Conservation (phyloP, 352 stramenopile genomes). For the Pythium catenulatum region DNA sequence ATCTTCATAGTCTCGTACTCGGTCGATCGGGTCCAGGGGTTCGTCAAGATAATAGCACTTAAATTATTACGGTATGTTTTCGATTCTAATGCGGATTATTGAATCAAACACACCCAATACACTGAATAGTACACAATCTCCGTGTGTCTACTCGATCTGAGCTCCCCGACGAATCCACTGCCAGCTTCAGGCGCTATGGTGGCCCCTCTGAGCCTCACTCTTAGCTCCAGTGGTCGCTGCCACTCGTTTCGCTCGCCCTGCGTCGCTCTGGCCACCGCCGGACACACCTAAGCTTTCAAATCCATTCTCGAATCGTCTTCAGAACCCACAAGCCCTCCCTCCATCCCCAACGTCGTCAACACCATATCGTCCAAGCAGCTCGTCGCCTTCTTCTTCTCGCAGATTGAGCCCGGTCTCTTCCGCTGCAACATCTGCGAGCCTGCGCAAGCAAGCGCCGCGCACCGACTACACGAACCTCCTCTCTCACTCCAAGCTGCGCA, state of each 20-base stretch:
- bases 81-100: neutral
- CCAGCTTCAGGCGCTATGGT: neutral
- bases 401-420: neutral
- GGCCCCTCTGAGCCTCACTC: neutral
- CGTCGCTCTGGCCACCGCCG: neutral
- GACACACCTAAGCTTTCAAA: neutral
- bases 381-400: neutral
- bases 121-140: constrained; percentile 2
- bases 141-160: neutral
- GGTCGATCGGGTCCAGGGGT: too few relatives aligned
- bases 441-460: neutral
- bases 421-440: constrained; percentile 16
- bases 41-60: neutral
- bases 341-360: neutral
- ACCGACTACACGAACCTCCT: constrained; percentile 26
- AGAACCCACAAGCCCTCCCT: neutral
- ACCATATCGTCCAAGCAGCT: constrained; percentile 4
- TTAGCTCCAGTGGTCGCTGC: too few relatives aligned
- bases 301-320: neutral
- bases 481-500: neutral
- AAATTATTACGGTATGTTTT: neutral
- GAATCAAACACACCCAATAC: neutral
- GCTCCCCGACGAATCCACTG: neutral
- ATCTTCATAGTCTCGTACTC: too few relatives aligned
- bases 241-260: too few relatives aligned